Conservation (phyloP, 2,329 filamentous ascomycete genomes). For the Pseudopyrenochaeta lycopersici region DNA sequence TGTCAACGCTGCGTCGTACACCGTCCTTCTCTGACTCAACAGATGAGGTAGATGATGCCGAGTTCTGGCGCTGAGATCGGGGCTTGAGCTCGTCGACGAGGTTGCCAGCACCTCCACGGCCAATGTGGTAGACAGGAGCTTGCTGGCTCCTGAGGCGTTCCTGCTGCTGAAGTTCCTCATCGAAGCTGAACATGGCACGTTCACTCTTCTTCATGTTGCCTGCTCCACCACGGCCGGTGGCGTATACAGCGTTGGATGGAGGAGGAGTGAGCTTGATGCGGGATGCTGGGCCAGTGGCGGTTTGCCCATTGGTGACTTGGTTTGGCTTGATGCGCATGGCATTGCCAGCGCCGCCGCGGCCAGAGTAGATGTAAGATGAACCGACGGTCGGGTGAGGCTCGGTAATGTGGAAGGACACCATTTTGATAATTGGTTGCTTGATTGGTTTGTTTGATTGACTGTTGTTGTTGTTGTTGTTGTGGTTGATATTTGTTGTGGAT, state of each 20-base stretch:
- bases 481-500: constrained; percentile 10
- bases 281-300: constrained; percentile 58
- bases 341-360: constrained; percentile 69
- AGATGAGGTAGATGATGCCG: constrained; percentile 34
- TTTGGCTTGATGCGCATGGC: constrained; percentile 63
- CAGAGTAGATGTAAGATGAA: constrained; percentile 60
- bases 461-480: constrained; percentile 15
- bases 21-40: constrained; percentile 39
- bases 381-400: constrained; percentile 69
- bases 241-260: constrained; percentile 63
- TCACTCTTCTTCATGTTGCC: constrained; percentile 67
- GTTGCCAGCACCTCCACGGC: constrained; percentile 69
- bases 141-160: constrained; percentile 62
- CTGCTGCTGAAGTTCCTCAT: constrained; percentile 70
- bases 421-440: constrained; percentile 39
- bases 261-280: constrained; percentile 59
- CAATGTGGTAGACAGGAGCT: constrained; percentile 71
- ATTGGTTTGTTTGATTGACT: constrained; percentile 3
- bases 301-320: constrained; percentile 60
- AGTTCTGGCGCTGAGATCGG: constrained; percentile 38
- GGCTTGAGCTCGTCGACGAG: constrained; percentile 51
- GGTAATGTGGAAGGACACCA: constrained; percentile 62
- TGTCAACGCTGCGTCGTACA: constrained; percentile 46
- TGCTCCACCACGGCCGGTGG: constrained; percentile 72
- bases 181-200: constrained; percentile 72